Base-by-base conservation (phyloP, 2,329 filamentous ascomycete genomes). In the Trichoderma koningii region DNA sequence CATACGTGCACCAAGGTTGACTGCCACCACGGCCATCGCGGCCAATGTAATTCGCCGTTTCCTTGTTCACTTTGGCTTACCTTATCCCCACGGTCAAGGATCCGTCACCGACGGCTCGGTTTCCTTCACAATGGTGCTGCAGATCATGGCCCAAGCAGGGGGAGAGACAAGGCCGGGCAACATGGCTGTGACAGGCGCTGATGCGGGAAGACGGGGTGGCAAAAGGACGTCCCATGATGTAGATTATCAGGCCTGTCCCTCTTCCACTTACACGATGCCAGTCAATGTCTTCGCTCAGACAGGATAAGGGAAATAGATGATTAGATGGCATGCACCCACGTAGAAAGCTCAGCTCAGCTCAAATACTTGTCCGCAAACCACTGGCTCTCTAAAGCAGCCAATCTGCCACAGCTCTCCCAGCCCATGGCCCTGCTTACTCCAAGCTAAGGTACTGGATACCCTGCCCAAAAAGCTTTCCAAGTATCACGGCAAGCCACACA, bases 31-130 rank as follows among this genome's bases (percentile, higher is more conserved):
- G 23, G n/a, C 19, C 53, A 41, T 9, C 21, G 42, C 7, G 17
- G 15, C 55, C 55, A 57, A 45, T 57, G 55, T 23, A 10, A 14
- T 7, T 23, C 1, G 15, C 57, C 21, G 47, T 47, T 21, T 52
- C 57, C 38, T 12, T 34, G 9, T 10, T 34, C 9, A 7, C 30
- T 10, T 12, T 48, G 26, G 17, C 21, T 14, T 53, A 23, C 41
- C 50, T 47, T 26, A 38, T 44, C 26, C 26, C 41, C 30, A 45
- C 38, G 41, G 41, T 19, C 34, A 38, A 38, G 34, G 42, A 47
- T 59, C 38, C 55, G 55, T 59, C 55, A 59, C 55, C 55, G 55
- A 28, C 50, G 60, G 50, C 60, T 63, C 41, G 59, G 59, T 45
- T 45, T 55, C 60, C 14, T n/a, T 14, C 26, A 47, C 19, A 19